phyloP scores from a whole-genome alignment of 2,329 filamentous ascomycete species.

The Akanthomyces dipterigenus region DNA sequence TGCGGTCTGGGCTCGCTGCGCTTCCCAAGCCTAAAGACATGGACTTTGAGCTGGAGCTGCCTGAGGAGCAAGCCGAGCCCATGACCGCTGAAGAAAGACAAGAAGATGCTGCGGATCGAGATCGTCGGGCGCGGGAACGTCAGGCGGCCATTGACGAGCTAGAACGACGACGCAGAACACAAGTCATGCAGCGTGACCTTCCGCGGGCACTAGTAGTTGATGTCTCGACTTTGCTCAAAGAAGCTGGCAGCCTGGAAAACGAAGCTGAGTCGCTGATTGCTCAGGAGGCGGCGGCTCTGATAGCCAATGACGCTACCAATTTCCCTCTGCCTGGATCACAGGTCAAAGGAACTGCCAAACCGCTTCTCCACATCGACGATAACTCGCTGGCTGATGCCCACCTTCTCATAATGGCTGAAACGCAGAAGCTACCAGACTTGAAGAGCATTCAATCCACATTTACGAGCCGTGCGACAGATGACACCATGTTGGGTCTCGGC shows the following conservation, averaged over 20 bases:
- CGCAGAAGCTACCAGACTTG: conserved; percentile 40
- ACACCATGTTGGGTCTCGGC: conserved; percentile 69
- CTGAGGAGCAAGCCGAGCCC: conserved; percentile 68
- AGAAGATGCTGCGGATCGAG: conserved; percentile 62
- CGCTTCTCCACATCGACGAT: conserved; percentile 62
- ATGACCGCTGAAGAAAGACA: conserved; percentile 43
- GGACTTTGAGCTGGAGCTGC: conserved; percentile 90
- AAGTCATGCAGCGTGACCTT: conserved; percentile 80
- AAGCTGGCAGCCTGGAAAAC: conserved; percentile 54
- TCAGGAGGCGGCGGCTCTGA: conserved; percentile 68
- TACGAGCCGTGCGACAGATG: conserved; percentile 44
- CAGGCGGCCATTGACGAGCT: conserved; percentile 66
- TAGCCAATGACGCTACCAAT: conserved; percentile 73
- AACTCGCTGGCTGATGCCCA: conserved; percentile 66
- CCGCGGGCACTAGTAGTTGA: conserved; percentile 73
- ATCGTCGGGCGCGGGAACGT: conserved; percentile 68
- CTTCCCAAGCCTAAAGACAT: conserved; percentile 88
- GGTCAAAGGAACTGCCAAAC: conserved; percentile 53
- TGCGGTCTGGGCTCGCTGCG: conserved; percentile 68
- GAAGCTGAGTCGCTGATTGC: conserved; percentile 65
- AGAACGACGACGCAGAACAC: conserved; percentile 77
- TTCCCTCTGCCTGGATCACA: conserved; percentile 65
- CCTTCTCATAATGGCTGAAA: conserved; percentile 68
- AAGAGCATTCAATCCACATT: conserved; percentile 49
- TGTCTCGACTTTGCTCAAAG: conserved; percentile 58